These are phyloP conservation scores for Nectriaceae sp. DNA, from an alignment of 2,329 filamentous ascomycete species.

Conservation along the genomic window DNA sequence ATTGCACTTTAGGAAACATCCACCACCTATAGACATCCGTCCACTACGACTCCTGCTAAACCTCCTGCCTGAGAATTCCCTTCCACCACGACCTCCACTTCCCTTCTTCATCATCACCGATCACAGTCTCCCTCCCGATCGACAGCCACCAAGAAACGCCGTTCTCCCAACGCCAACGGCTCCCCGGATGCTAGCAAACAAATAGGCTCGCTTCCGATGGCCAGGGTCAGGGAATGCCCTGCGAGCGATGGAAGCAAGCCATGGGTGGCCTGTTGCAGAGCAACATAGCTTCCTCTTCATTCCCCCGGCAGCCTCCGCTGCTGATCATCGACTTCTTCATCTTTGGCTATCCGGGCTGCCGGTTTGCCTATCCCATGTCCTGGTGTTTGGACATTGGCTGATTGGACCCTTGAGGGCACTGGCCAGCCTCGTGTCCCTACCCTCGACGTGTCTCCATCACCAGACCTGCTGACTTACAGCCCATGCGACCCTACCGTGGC, in stretches of 20 bases:
- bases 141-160: background rate
- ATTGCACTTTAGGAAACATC: slow-evolving; percentile 11
- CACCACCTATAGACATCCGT: background rate
- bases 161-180: background rate
- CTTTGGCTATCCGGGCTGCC: slow-evolving; percentile 16
- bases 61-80: background rate
- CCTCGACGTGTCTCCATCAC: slow-evolving; percentile 1
- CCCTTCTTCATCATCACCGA: slow-evolving; percentile 7
- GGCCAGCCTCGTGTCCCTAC: slow-evolving; percentile 8
- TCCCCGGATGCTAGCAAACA: slow-evolving; percentile 9
- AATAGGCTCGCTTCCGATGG: slow-evolving; percentile 20
- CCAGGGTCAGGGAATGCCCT: slow-evolving; percentile 14
- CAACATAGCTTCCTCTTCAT: background rate
- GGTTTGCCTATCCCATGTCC: slow-evolving; percentile 9
- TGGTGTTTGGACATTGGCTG: slow-evolving; percentile 1
- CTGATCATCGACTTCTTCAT: background rate
- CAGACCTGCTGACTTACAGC: slow-evolving; percentile 27
- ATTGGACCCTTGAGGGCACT: slow-evolving; percentile 7
- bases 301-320: background rate
- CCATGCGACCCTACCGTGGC: slow-evolving; percentile 22
- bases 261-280: background rate
- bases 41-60: background rate
- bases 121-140: background rate
- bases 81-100: slow-evolving; percentile 3
- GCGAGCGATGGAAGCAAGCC: background rate